Conservation (phyloP, 208 protist genomes). For the Trypanosoma lewisi region DNA sequence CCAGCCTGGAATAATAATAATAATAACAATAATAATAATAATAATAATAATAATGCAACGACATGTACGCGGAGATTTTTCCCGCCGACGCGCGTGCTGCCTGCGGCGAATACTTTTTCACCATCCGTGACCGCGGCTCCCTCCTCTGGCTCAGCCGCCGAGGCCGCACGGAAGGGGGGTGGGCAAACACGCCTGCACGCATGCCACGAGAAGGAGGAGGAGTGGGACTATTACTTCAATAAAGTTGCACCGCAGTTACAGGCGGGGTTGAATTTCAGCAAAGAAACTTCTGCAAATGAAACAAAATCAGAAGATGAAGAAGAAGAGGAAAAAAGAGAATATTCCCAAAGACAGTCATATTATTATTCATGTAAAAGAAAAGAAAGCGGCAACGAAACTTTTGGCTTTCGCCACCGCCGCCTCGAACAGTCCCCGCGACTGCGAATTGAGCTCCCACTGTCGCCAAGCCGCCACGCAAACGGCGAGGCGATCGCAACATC, state of each 20-base stretch:
- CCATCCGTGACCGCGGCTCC: too few relatives aligned
- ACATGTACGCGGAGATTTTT: too few relatives aligned
- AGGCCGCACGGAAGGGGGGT: neutral
- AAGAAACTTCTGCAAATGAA: neutral
- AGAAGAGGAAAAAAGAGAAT: neutral
- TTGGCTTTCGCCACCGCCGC: too few relatives aligned
- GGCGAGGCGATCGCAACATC: neutral
- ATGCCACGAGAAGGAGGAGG: slow-evolving; percentile 12
- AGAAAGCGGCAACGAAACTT: too few relatives aligned
- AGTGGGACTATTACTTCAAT: slow-evolving; percentile 2
- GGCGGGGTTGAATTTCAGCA: neutral
- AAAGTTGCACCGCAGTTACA: neutral
- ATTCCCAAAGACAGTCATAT: too few relatives aligned
- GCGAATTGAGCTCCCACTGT: slow-evolving; percentile 1
- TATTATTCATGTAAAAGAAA: too few relatives aligned
- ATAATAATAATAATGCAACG: too few relatives aligned
- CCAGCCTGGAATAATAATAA: neutral
- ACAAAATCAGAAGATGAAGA: neutral
- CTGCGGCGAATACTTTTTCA: too few relatives aligned
- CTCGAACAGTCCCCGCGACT: neutral
- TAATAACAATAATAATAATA: too few relatives aligned
- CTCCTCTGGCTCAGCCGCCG: neutral
- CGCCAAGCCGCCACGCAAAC: neutral
- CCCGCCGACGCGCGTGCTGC: too few relatives aligned
- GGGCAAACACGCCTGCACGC: neutral